Evolutionary conservation across 164 flowering plant species (phyloP).

Genomic region (Brasenia schreberi): DNA sequence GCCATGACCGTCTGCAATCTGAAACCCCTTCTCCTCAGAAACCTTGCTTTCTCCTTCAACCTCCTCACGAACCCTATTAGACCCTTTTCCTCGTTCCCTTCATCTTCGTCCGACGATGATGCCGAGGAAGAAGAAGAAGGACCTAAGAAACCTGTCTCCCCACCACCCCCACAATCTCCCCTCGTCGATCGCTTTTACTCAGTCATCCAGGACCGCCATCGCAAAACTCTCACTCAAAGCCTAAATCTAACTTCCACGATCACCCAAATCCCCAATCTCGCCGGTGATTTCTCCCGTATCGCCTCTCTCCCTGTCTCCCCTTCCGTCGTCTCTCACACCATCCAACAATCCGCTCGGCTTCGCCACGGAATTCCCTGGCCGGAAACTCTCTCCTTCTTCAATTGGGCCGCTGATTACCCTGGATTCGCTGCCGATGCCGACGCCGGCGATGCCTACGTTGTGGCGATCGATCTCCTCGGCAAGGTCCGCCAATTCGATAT

Average conservation of each 20-base stretch:
- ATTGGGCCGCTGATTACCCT: constrained; percentile 43
- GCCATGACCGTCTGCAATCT: neutral
- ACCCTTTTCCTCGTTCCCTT: neutral
- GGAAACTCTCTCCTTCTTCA: constrained; percentile 72
- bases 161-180: neutral
- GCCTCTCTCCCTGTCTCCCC: neutral
- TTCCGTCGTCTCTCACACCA: neutral
- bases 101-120: neutral
- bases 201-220: neutral
- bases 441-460: constrained; percentile 34
- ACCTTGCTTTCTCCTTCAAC: neutral
- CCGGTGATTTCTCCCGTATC: neutral
- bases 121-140: neutral
- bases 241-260: neutral
- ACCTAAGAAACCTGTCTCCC: neutral
- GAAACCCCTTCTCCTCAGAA: neutral
- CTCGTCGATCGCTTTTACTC: neutral
- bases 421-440: constrained; percentile 6
- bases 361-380: constrained; percentile 77
- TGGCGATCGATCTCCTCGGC: constrained; percentile 76
- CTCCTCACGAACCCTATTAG: neutral
- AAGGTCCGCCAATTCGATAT: constrained; percentile 60
- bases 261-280: neutral
- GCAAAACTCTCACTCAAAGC: neutral
- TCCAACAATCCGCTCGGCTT: constrained; percentile 2